Evolutionary conservation across 2,329 filamentous ascomycete genomes (phyloP), one percentile per base, ranked within the genome.

Genomic region (Fusarium kyushuense): DNA sequence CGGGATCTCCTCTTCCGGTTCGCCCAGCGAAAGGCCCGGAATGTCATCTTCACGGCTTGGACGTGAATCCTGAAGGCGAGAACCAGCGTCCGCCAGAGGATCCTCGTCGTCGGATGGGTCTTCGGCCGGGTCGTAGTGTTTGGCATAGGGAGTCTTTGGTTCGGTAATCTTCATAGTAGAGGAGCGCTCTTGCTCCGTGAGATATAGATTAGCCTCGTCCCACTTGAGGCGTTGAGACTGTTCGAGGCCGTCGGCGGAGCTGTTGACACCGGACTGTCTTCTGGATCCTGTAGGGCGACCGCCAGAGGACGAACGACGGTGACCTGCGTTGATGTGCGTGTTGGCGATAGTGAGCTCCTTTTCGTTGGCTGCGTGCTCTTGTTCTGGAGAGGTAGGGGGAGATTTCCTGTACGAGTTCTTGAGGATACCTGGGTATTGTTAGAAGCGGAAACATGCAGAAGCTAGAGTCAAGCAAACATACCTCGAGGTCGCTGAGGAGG

Each of bases 81-180:
- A 41, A 75, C 67, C 68, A 76, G 64, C 58, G 67, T 67, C 66
- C 62, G 72, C 74, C 69, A 76, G 62, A 73, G 69, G 62, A 73
- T 65, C 78, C 35, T 91, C 89, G 29, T 92, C 89, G 75, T 97
- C 90, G 67, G 90, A 91, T 52, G 93, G 93, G 68, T 98, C 95
- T 76, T 97, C 93, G 41, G 89, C 79, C 6, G 94, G 94, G 76
- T 98, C 92, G 80, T 97, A 97, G 75, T 94, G 93, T 76, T 91
- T 92, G 35, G 93, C 96, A 78, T 95, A 99, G 6, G 96, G 96
- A 10, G 96, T 99, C 86, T 99, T 99, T 65, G 96, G 96, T 83
- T 99, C 96, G 71, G 94, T 92, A 70, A 99, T 99, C 85, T 98
- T 99, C 96, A 99, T 99, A 61, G 94, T 97, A 65, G 92, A 91